Evolutionary conservation across 352 stramenopile species (phyloP).

Genomic region (Lagenidium sp.): DNA sequence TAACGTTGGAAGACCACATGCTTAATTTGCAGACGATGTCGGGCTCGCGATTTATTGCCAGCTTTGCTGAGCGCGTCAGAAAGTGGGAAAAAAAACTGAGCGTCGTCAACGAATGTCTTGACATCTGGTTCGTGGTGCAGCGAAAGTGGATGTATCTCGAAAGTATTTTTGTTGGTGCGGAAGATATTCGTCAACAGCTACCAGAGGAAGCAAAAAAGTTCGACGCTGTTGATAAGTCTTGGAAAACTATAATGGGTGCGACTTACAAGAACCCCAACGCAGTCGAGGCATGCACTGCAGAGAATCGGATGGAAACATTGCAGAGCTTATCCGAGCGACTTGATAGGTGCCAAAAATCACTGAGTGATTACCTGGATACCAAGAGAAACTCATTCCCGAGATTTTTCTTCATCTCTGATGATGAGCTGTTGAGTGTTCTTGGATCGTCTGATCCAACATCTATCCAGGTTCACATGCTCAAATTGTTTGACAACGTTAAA

Average conservation of each 20-base stretch:
- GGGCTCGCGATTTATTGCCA: constrained; percentile 87
- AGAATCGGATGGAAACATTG: constrained; percentile 86
- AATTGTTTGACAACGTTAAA: constrained; percentile 95
- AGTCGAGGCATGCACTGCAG: constrained; percentile 83
- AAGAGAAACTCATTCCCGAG: constrained; percentile 89
- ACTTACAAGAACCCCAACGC: constrained; percentile 91
- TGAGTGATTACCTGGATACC: constrained; percentile 88
- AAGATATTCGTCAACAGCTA: constrained; percentile 91
- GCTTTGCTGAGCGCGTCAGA: constrained; percentile 84
- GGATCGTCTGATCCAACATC: constrained; percentile 88
- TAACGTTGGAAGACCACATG: constrained; percentile 84
- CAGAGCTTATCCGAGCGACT: constrained; percentile 82
- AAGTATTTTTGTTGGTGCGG: constrained; percentile 90
- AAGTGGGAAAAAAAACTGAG: constrained; percentile 89
- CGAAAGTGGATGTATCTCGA: constrained; percentile 95
- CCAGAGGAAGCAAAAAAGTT: constrained; percentile 93
- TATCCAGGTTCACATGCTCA: constrained; percentile 93
- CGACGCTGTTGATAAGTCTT: constrained; percentile 89
- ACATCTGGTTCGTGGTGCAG: constrained; percentile 92
- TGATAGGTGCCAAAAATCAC: constrained; percentile 87
- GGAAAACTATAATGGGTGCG: constrained; percentile 88
- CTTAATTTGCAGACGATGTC: constrained; percentile 88
- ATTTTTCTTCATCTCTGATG: constrained; percentile 94
- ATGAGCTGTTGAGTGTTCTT: constrained; percentile 88
- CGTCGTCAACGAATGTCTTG: constrained; percentile 86